Evolutionary conservation across 805 yeast genomes (phyloP).

Genomic region (Ogataea wickerhamii): DNA sequence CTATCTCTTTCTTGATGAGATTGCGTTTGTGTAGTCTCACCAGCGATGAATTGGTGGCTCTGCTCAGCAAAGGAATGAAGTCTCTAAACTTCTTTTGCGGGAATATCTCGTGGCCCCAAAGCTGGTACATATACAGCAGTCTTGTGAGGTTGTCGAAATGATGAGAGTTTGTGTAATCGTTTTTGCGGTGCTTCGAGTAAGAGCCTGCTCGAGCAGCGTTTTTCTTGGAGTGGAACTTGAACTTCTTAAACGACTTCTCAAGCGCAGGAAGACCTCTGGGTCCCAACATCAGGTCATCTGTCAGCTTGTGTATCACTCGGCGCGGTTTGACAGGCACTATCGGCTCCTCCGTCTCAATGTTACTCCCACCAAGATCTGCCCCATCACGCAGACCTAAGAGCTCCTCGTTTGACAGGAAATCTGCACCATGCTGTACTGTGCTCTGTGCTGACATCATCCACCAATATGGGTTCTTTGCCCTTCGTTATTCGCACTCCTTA

Average conservation of each 20-base stretch:
- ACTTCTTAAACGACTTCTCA: slow-evolving; percentile 33
- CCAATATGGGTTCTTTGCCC: no score
- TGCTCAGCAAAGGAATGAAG: slow-evolving; percentile 51
- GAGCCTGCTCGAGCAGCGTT: slow-evolving; percentile 23
- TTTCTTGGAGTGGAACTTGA: slow-evolving; percentile 31
- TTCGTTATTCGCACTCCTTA: no score
- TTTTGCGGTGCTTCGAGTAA: slow-evolving; percentile 15
- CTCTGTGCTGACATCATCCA: slow-evolving; percentile 1
- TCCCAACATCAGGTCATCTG: slow-evolving; percentile 47
- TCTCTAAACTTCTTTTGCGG: slow-evolving; percentile 80
- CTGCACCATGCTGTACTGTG: slow-evolving; percentile 11
- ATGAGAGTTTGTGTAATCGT: slow-evolving; percentile 33
- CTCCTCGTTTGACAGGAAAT: slow-evolving; percentile 26
- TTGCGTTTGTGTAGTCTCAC: slow-evolving; percentile 41
- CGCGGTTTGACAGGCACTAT: slow-evolving; percentile 18
- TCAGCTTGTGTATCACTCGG: slow-evolving; percentile 42
- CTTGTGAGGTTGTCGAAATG: slow-evolving; percentile 48
- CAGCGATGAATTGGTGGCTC: slow-evolving; percentile 42
- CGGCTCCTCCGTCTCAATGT: slow-evolving; percentile 1
- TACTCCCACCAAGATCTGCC: background rate
- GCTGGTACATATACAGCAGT: slow-evolving; percentile 55
- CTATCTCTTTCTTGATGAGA: slow-evolving; percentile 37
- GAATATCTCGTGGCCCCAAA: slow-evolving; percentile 72
- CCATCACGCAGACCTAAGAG: slow-evolving; percentile 26
- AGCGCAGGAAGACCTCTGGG: slow-evolving; percentile 56